phyloP scores from a whole-genome alignment of 2,329 filamentous ascomycete species.

The Xylaria sp. region DNA sequence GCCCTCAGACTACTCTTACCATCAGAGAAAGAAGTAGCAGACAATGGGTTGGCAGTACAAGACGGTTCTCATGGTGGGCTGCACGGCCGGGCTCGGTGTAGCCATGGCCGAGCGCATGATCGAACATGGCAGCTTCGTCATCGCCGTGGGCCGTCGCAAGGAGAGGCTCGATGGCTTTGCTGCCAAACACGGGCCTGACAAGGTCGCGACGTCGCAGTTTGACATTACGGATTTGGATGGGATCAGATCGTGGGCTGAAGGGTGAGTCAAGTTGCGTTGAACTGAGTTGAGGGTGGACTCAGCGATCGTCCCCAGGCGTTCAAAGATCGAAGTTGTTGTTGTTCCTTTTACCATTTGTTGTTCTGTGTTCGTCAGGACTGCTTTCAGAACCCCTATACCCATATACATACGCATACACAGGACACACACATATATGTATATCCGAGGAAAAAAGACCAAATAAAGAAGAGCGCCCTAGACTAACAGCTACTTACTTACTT shows the following conservation, averaged over 20 bases:
- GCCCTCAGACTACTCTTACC: neutral
- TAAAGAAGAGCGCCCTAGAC: neutral
- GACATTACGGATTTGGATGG: conserved; percentile 57
- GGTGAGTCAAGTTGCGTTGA: conserved; percentile 45
- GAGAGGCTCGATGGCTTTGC: conserved; percentile 64
- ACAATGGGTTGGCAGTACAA: conserved; percentile 47
- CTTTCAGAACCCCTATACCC: neutral
- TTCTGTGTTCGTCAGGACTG: neutral
- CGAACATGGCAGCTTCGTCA: conserved; percentile 61
- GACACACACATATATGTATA: neutral
- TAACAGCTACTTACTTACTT: neutral
- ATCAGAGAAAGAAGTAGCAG: neutral
- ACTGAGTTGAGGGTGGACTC: neutral
- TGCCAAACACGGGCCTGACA: conserved; percentile 57
- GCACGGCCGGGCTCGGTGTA: conserved; percentile 46
- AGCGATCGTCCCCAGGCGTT: neutral
- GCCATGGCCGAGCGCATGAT: conserved; percentile 53
- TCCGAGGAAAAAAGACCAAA: neutral
- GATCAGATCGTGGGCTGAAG: conserved; percentile 55
- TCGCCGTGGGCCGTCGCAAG: conserved; percentile 65
- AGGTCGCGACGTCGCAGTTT: conserved; percentile 54
- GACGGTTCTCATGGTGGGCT: conserved; percentile 47
- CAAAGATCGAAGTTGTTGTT: too few species aligned
- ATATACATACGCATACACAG: neutral
- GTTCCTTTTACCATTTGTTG: neutral